Conservation (phyloP, 2,329 filamentous ascomycete genomes). For the Teratosphaeria gauchensis region DNA sequence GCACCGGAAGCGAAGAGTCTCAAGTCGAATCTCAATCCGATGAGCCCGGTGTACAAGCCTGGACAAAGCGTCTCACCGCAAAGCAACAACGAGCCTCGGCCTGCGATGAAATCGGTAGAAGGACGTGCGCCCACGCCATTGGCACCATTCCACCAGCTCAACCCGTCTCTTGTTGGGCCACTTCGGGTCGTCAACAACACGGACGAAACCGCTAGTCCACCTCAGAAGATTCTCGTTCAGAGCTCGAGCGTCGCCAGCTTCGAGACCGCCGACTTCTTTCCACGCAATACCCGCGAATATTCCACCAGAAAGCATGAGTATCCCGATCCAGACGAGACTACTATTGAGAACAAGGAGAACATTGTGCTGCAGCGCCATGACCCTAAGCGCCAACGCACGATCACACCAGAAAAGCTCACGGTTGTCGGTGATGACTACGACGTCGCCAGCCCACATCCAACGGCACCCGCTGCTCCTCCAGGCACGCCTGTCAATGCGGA, state of each 20-base stretch:
- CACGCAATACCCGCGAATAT: constrained; percentile 27
- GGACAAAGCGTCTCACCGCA: constrained; percentile 1
- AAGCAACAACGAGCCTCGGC: not conserved
- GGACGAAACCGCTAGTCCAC: constrained; percentile 15
- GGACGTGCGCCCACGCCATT: constrained; percentile 8
- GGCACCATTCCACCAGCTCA: constrained; percentile 11
- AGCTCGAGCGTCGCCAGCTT: constrained; percentile 29
- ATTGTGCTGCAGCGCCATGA: constrained; percentile 3
- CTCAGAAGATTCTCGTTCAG: constrained; percentile 16
- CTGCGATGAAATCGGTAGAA: not conserved
- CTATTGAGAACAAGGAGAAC: constrained; percentile 15
- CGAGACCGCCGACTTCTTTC: constrained; percentile 31
- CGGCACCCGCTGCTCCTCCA: constrained; percentile 16
- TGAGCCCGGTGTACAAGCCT: constrained; percentile 30
- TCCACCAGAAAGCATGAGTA: constrained; percentile 25
- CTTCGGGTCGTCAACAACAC: constrained; percentile 4
- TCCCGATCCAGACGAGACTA: constrained; percentile 6
- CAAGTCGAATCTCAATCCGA: constrained; percentile 28
- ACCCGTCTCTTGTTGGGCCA: not conserved
- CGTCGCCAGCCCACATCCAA: constrained; percentile 13
- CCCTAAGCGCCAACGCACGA: constrained; percentile 26
- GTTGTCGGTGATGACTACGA: constrained; percentile 26
- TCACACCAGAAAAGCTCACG: constrained; percentile 28
- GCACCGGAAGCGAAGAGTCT: constrained; percentile 18
- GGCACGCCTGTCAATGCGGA: constrained; percentile 17